A percentile compares a stretch with the other conserved stretches of the same genome.
Evolutionary conservation across 805 yeast species (phyloP).

Genomic region (Starmerella geochares): DNA sequence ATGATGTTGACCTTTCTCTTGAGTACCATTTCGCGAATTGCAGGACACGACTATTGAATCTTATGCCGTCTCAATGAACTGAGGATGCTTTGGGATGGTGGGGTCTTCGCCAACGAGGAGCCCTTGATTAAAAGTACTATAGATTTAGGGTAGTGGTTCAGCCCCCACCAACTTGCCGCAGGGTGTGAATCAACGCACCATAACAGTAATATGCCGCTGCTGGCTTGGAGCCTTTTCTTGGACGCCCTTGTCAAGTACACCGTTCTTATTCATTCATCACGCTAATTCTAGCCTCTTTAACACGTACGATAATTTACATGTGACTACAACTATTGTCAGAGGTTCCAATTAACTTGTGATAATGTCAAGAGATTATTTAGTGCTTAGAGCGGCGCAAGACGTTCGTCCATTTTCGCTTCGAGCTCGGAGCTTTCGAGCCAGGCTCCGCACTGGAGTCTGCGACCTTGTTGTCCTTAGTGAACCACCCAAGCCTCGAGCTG

Average conservation of each 20-base stretch:
- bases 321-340: too few relatives aligned
- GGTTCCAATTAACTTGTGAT: too few relatives aligned
- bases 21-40: constrained; percentile 19
- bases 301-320: too few relatives aligned
- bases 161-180: too few relatives aligned
- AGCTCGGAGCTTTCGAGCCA: not conserved
- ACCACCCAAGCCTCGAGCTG: constrained; percentile 3
- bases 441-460: not conserved
- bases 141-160: not conserved
- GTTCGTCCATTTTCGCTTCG: constrained; percentile 11
- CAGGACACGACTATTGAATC: too few relatives aligned
- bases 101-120: not conserved
- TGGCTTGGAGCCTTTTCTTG: too few relatives aligned
- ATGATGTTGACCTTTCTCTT: constrained; percentile 53
- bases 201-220: too few relatives aligned
- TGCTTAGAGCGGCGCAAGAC: constrained; percentile 8
- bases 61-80: not conserved
- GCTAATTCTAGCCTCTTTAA: too few relatives aligned
- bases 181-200: too few relatives aligned
- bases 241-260: too few relatives aligned
- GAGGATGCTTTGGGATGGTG: not conserved
- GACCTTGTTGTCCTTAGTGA: not conserved
- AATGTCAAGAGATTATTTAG: not conserved
- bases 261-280: too few relatives aligned
- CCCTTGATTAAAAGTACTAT: not conserved